These are phyloP conservation scores for Chlamydomonas reinhardtii DNA, from an alignment of 163 green algal genomes.

Conservation along the genomic window DNA sequence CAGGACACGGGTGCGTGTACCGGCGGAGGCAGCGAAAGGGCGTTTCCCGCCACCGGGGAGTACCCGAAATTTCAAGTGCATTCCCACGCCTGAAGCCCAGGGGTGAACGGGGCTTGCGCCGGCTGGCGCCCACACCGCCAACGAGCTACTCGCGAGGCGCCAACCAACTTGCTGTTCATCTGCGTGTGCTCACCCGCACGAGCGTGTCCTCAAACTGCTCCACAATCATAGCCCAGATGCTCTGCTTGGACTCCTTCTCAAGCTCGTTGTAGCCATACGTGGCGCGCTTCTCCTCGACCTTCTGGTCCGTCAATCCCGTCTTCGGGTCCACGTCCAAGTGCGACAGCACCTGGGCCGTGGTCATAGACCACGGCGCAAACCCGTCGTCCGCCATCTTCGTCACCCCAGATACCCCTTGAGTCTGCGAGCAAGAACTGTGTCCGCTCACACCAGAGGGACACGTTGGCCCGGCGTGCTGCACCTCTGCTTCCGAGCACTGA, in stretches of 20 bases:
- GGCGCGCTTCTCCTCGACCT: slow-evolving; percentile 71
- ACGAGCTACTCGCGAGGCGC: neutral
- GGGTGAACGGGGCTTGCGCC: no score
- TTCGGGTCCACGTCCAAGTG: slow-evolving; percentile 70
- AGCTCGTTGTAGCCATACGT: slow-evolving; percentile 87
- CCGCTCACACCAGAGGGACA: neutral
- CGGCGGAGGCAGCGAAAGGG: no score
- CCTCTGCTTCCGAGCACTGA: no score
- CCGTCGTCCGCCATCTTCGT: neutral
- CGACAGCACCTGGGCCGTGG: slow-evolving; percentile 58
- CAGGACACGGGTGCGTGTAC: no score
- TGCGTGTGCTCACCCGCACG: slow-evolving; percentile 80
- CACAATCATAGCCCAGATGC: slow-evolving; percentile 93
- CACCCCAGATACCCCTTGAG: neutral
- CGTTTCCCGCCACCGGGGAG: no score
- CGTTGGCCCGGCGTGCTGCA: neutral
- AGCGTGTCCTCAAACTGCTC: slow-evolving; percentile 98
- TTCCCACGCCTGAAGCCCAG: no score
- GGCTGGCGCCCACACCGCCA: neutral
- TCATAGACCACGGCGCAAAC: slow-evolving; percentile 22
- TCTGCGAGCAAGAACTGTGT: neutral
- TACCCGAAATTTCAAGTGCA: no score
- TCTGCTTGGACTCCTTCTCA: slow-evolving; percentile 77
- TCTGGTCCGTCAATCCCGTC: slow-evolving; percentile 68
- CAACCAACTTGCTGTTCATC: neutral